Percentiles rank a stretch among this genome's conserved stretches.
Conservation (phyloP, 495 filamentous ascomycete genomes). For the Talaromyces ruber region DNA sequence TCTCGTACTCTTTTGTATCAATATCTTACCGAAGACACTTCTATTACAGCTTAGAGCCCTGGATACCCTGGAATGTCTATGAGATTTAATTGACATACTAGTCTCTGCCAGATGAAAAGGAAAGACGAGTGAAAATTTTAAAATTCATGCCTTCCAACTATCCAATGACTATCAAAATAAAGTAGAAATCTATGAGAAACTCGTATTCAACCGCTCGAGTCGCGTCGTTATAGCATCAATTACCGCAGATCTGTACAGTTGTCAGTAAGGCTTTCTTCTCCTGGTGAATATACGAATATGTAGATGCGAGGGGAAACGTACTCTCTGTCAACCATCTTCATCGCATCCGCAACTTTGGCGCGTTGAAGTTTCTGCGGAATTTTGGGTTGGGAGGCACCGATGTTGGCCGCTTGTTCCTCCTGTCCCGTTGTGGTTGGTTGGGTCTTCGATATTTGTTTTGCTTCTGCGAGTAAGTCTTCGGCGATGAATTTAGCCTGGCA, state of each 20-base stretch:
- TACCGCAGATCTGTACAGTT: conserved; percentile 22
- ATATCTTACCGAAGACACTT: not conserved
- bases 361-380: conserved; percentile 62
- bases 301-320: conserved; percentile 16
- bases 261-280: conserved; percentile 6
- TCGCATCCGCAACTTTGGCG: conserved; percentile 59
- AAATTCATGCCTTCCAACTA: not conserved
- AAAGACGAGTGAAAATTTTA: not conserved
- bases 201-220: conserved; percentile 25
- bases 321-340: conserved; percentile 64
- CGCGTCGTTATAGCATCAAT: conserved; percentile 32
- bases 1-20: not conserved
- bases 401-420: conserved; percentile 23
- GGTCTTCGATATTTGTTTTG: conserved; percentile 27
- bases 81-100: not conserved
- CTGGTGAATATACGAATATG: not conserved
- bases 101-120: not conserved
- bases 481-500: conserved; percentile 36
- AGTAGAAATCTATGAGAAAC: conserved; percentile 7
- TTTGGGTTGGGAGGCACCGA: conserved; percentile 27
- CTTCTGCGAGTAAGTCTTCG: conserved; percentile 43
- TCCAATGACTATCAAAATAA: not conserved
- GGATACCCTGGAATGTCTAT: not conserved
- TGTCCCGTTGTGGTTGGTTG: conserved; percentile 12
- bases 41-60: too few species aligned